Evolutionary conservation across 257 asterid genomes (phyloP), one percentile per base, ranked within the genome.

Genomic region (Penstemon barbatus): DNA sequence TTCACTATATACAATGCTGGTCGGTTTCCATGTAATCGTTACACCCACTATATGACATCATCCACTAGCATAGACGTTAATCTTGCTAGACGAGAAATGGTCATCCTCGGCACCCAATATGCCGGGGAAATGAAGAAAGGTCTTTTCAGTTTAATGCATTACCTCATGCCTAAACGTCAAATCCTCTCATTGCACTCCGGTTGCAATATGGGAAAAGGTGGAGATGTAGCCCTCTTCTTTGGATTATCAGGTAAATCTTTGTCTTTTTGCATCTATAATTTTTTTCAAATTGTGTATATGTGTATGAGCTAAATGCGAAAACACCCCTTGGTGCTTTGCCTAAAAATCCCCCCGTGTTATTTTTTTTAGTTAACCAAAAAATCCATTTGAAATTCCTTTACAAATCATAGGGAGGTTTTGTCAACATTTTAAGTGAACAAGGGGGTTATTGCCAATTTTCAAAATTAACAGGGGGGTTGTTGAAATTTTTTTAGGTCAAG

Each of bases 111-210:
- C 53, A 92, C 97, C 53, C 98, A 86, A 68, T 92, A 92, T 77
- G 98, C 98, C 9, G 97, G 97, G 73, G 97, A 89, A 77, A 91
- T 91, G 98, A 91, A 91, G 86, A 91, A 91, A 74, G 98, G 98
- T 5, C 85, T 92, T 44, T 92, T 92, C 83, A 78, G 98, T 19
- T 59, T 92, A 1, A 92, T 92, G 98, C 98, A 89, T 75, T 92
- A 92, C 77, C 95, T 92, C 81, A 92, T 92, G 98, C 98, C 98
- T 63, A 87, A 82, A 85, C 96, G 98, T 3, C 83, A 82, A 19
- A 88, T 92, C 68, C 96, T 92, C 60, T 89, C 98, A 46, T 73
- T 92, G 7, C 98, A 92, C 83, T 92, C 98, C 1, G 98, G 98
- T 11, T 86, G 96, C 74, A 92, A 92, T 72, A 75, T 89, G 92